Base-by-base conservation (phyloP, 169 alveolate genomes). In the Cryptosporidium andersoni region DNA sequence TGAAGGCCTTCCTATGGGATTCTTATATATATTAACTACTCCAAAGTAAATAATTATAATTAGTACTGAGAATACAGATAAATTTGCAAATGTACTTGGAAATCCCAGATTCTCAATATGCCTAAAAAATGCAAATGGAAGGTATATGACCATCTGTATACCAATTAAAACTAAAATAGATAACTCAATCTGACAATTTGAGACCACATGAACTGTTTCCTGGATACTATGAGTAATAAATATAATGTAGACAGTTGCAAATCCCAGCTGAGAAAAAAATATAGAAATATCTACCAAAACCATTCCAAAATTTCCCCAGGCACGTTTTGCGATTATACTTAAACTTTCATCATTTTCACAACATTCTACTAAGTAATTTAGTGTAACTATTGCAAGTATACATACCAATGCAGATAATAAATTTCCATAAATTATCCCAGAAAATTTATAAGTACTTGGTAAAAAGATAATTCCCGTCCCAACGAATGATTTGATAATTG, bases 391-490 rank as follows among this genome's bases (percentile, higher is more conserved):
- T 37, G 85, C 85, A 25, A 74, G 14, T 7, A 60, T 36, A 36
- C 85, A 74, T 36, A 74, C 85, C 49, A 74, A 37, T n/a, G 39
- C n/a, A 11, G 85, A 74, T 14, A 55, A 60, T n/a, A 74, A 37
- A 49, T 74, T 74, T n/a, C 85, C 85, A 74, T 63, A 55, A 7
- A 74, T 14, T 40, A 74, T 74, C 1, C 85, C 85, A 14, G 85
- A 74, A 16, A 74, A 43, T 48, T 68, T 40, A 34, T 58, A 74
- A 3, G 85, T 40, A 1, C 85, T 68, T 0, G 85, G 85, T 8
- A 74, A 49, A 43, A 74, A 74, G 34, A 74, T 74, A 1, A 74
- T 74, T n/a, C 85, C 85, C 16, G 85, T 74, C 7, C 85, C 85
- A 25, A 74, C 45, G 37, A 74, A 74, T 3, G 85, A 74, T 37